These are phyloP conservation scores for Manihot esculenta DNA, from an alignment of 441 rosid genomes.

Conservation along the genomic window DNA sequence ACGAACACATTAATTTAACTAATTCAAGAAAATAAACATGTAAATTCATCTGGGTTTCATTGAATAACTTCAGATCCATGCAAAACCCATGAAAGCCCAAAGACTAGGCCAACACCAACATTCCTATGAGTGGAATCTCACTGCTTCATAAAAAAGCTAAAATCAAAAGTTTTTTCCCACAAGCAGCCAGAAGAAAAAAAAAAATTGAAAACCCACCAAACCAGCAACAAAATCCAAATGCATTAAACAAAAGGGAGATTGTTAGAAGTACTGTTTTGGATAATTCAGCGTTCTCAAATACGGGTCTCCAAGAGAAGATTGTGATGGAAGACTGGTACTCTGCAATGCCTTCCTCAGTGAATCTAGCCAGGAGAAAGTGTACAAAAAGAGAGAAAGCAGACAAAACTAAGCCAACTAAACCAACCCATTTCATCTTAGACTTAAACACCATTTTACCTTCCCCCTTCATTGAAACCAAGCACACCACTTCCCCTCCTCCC, in stretches of 20 bases:
- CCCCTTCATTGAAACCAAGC: constrained; percentile 49
- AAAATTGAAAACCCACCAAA: constrained; percentile 21
- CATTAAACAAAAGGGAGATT: neutral
- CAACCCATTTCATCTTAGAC: constrained; percentile 92
- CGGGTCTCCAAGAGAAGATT: constrained; percentile 96
- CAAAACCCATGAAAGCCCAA: constrained; percentile 7
- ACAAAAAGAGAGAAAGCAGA: constrained; percentile 72
- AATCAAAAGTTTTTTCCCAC: constrained; percentile 8
- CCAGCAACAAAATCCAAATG: constrained; percentile 7
- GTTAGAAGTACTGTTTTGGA: constrained; percentile 38
- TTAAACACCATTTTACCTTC: constrained; percentile 69
- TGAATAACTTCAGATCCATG: constrained; percentile 27
- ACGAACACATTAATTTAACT: neutral
- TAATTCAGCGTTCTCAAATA: constrained; percentile 63
- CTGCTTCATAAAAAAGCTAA: constrained; percentile 2
- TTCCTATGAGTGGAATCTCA: neutral
- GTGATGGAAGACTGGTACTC: constrained; percentile 79
- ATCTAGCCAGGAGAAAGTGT: constrained; percentile 86
- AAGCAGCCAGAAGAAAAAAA: constrained; percentile 7
- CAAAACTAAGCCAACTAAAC: constrained; percentile 70
- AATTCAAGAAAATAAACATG: constrained; percentile 19
- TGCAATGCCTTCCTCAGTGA: constrained; percentile 61
- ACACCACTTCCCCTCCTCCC: neutral
- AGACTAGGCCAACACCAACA: constrained; percentile 7
- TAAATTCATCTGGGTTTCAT: constrained; percentile 9